Percentiles rank a stretch among this genome's conserved stretches.
Evolutionary conservation across 2,329 filamentous ascomycete genomes (phyloP).

Genomic region (Botrytis elliptica): DNA sequence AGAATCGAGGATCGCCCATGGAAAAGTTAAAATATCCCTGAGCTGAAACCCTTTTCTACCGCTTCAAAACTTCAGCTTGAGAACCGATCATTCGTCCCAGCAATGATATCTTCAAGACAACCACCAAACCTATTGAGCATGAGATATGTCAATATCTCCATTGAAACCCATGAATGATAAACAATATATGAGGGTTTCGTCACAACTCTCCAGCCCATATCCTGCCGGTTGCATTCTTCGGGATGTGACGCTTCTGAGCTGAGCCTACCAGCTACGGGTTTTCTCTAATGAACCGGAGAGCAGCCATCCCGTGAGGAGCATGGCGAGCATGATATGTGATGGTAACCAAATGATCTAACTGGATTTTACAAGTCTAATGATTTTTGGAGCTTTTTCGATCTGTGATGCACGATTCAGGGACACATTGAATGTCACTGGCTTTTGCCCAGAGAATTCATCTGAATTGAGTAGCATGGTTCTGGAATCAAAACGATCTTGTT

Average conservation of each 20-base stretch:
- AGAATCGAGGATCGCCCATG: neutral
- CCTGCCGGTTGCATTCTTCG: neutral
- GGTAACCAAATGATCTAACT: neutral
- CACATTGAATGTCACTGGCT: neutral
- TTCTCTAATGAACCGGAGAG: neutral
- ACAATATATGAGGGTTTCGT: neutral
- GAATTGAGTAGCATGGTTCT: neutral
- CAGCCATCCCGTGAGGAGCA: neutral
- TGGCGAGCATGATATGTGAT: neutral
- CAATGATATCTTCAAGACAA: neutral
- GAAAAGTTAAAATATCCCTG: neutral
- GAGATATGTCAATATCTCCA: neutral
- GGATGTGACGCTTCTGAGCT: neutral
- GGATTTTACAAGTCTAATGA: neutral
- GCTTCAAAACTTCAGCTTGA: slow-evolving; percentile 6
- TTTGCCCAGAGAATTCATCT: neutral
- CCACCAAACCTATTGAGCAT: neutral
- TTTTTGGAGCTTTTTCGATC: neutral
- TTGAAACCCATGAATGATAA: neutral
- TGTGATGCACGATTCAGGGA: neutral
- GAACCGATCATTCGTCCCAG: neutral
- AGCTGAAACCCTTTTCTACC: slow-evolving; percentile 10
- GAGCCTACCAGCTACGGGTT: neutral
- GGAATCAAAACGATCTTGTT: neutral
- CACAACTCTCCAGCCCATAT: neutral